Conservation (phyloP, 768 basidiomycete species). For the Psilocybe azurescens region DNA sequence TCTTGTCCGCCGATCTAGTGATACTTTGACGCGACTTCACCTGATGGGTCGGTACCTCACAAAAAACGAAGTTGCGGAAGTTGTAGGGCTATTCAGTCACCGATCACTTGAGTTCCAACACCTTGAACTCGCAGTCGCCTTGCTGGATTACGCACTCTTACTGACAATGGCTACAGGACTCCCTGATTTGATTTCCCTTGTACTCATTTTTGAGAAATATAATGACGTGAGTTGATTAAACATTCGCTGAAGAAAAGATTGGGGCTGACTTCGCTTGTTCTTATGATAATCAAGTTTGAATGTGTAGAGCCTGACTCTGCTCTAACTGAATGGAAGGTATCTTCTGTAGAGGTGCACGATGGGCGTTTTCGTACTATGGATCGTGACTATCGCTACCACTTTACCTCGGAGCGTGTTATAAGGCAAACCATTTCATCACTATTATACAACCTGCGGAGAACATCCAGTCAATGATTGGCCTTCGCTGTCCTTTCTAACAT, state of each 20-base stretch:
- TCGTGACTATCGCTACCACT: background rate
- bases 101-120: conserved; percentile 24
- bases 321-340: background rate
- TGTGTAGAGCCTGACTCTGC: background rate
- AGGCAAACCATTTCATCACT: background rate
- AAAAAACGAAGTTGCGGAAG: conserved; percentile 26
- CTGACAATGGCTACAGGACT: conserved; percentile 25
- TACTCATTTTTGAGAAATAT: conserved; percentile 20
- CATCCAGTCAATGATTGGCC: background rate
- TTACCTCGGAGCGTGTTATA: background rate
- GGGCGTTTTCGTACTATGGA: background rate
- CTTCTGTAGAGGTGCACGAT: background rate
- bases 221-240: background rate
- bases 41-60: conserved; percentile 29
- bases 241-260: background rate
- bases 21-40: conserved; percentile 30
- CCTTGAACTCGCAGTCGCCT: conserved; percentile 29
- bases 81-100: conserved; percentile 28
- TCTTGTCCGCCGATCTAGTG: conserved; percentile 27
- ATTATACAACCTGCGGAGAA: background rate
- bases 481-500: background rate
- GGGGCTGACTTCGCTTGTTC: too few species aligned
- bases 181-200: conserved; percentile 27
- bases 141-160: conserved; percentile 23
- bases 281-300: background rate